Base-by-base conservation (phyloP, 768 basidiomycete species). In the Suillus plorans region DNA sequence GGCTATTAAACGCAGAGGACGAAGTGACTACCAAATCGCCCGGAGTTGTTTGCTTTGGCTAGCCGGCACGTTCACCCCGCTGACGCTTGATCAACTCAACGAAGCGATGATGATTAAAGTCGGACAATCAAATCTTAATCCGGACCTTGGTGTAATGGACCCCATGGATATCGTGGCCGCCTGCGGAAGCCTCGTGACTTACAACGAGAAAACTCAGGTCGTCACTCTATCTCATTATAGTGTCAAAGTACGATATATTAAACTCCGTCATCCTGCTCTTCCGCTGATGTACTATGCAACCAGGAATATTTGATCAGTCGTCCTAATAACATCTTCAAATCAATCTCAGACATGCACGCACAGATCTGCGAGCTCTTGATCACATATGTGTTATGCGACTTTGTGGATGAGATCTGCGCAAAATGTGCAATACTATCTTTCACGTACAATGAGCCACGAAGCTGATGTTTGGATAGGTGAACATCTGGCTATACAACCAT, bases 141-240 rank as follows among this genome's bases (percentile, higher is more conserved):
- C 1, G 5, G 34, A 37, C 22, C 18, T n/a, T 10, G 49, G 61
- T 4, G 34, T 62, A 6, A 37, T 16, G 4, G 25, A 62, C 8
- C 12, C 34, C 22, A 57, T 36, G 36, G 52, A 62, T 37, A 62
- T 62, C 13, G 36, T 31, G 5, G 13, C 45, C 25, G 58, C 31
- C 3, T 44, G 18, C 22, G 55, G 16, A 37, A 8, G 65, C 25
- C 50, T 64, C 13, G 65, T 66, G 28, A 20, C 16, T 6, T 63
- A 50, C 7, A 16, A 63, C 22, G 31, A 56, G 25, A 9, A n/a
- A 28, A 49, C 28, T 3, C 13, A n/a, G 0, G 9, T 63, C 18
- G 14, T 60, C 5, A 34, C 34, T 14, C 22, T 66, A 45, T 66
- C 63, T 20, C 63, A 56, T 45, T 64, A 66, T 57, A 60, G 63